Base-by-base conservation (phyloP, 2,329 filamentous ascomycete species). In the Diaporthe sp. region DNA sequence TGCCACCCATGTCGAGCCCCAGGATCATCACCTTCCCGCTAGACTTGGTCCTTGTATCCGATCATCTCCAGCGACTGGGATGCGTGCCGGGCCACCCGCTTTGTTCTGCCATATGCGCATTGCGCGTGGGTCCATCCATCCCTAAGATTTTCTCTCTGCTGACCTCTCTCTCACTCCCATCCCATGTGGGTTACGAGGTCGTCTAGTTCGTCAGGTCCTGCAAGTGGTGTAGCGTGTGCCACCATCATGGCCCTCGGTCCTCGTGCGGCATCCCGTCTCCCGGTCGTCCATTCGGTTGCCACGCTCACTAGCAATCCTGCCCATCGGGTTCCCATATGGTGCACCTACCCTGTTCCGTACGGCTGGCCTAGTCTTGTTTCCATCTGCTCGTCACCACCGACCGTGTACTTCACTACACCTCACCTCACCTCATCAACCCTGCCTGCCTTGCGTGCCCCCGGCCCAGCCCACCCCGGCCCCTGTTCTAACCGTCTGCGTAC, bases 31-130 rank as follows among this genome's bases (percentile, higher is more conserved):
- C n/a, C n/a, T 42, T 22, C 59, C 39, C 25, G 59, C 59, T 46
- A 46, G 39, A 15, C 31, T 22, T 68, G 37, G 62, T 37, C 62
- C 62, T 17, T 51, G 62, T 37, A 51, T 68, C 62, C 31, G 44
- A 68, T 68, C 62, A 68, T 51, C 65, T 37, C 34, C 31, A 68
- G 65, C 46, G 46, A 53, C 65, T 68, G 46, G 65, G 65, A 39
- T 51, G 28, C 22, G 19, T 68, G 62, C 62, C 62, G 62, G 62
- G 2, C 44, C 6, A 68, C 46, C 44, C 62, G 62, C 62, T 68
- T 51, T 51, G 62, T 51, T 68, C 62, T 67, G 19, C 62, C 44
- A 67, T 49, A 51, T 67, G 62, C 62, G 25, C 12, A 9, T 51
- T 31, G 62, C 44, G 44, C 62, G 42, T 67, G 62, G 57, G 57